A percentile compares a stretch with the other conserved stretches of the same genome.
phyloP scores from a whole-genome alignment of 2,329 filamentous ascomycete genomes.

The Colletotrichum australisinense region DNA sequence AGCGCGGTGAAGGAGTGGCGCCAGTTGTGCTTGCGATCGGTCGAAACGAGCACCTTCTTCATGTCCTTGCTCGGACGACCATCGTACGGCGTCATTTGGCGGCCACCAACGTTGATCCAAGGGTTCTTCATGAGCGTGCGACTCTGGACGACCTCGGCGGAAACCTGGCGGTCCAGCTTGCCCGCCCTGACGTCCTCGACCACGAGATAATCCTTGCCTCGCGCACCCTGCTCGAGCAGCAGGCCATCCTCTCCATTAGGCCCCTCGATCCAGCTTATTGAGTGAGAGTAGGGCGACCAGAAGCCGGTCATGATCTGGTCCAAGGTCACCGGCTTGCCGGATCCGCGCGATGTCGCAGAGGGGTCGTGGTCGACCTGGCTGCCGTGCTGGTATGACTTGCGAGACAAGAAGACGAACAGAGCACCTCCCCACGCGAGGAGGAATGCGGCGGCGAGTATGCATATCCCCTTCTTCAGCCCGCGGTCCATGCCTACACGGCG shows the following conservation, averaged over 20 bases:
- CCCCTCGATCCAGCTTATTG: slow-evolving; percentile 82
- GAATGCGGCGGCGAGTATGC: slow-evolving; percentile 71
- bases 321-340: slow-evolving; percentile 78
- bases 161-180: slow-evolving; percentile 42
- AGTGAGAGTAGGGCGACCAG: slow-evolving; percentile 73
- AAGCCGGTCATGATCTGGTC: slow-evolving; percentile 75
- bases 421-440: slow-evolving; percentile 76
- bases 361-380: slow-evolving; percentile 75
- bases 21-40: slow-evolving; percentile 81
- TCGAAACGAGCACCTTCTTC: slow-evolving; percentile 86
- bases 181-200: slow-evolving; percentile 81
- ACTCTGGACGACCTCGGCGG: slow-evolving; percentile 55
- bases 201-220: slow-evolving; percentile 79
- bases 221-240: slow-evolving; percentile 77
- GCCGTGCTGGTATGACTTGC: slow-evolving; percentile 73
- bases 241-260: slow-evolving; percentile 85
- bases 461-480: slow-evolving; percentile 70
- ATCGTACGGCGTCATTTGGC: slow-evolving; percentile 66
- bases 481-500: slow-evolving; percentile 71
- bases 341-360: slow-evolving; percentile 70
- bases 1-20: slow-evolving; percentile 87
- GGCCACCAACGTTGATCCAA: slow-evolving; percentile 69
- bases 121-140: slow-evolving; percentile 80
- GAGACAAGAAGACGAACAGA: slow-evolving; percentile 73
- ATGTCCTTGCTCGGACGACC: slow-evolving; percentile 85